A percentile compares a stretch with the other conserved stretches of the same genome.
Evolutionary conservation across 2,329 filamentous ascomycete genomes (phyloP).

Genomic region (Fragosphaeria purpurea): DNA sequence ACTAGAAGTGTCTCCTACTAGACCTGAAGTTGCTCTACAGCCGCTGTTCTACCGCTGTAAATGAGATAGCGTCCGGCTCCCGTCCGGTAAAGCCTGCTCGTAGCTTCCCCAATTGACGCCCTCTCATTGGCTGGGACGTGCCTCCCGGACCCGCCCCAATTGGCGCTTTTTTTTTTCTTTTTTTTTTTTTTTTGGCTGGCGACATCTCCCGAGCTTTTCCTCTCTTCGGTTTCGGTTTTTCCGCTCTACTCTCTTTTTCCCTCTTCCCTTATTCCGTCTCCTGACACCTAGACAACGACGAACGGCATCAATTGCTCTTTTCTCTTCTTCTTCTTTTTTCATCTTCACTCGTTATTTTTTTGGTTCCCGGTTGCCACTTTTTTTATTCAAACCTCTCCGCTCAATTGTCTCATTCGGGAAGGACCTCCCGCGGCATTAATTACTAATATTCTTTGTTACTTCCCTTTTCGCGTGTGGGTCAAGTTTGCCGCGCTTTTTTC

Average conservation of each 20-base stretch:
- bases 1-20: no score
- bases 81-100: no score
- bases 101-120: conserved; percentile 11
- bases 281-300: no score
- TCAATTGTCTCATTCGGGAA: not conserved
- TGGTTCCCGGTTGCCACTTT: conserved; percentile 6
- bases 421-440: no score
- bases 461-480: not conserved
- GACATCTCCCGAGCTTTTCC: conserved; percentile 26
- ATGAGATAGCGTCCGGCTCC: no score
- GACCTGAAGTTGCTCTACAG: no score
- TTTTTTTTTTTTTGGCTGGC: conserved; percentile 11
- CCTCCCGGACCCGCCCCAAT: conserved; percentile 10
- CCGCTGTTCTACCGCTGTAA: no score
- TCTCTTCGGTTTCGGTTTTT: conserved; percentile 9
- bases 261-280: not conserved
- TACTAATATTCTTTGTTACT: not conserved
- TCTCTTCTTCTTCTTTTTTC: not conserved
- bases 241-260: not conserved
- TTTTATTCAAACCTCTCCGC: not conserved
- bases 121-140: conserved; percentile 13
- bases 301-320: not conserved
- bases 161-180: conserved; percentile 24
- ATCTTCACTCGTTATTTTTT: not conserved
- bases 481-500: conserved; percentile 6